phyloP scores from a whole-genome alignment of 139 green algal genomes.

The Tetraselmis striata region DNA sequence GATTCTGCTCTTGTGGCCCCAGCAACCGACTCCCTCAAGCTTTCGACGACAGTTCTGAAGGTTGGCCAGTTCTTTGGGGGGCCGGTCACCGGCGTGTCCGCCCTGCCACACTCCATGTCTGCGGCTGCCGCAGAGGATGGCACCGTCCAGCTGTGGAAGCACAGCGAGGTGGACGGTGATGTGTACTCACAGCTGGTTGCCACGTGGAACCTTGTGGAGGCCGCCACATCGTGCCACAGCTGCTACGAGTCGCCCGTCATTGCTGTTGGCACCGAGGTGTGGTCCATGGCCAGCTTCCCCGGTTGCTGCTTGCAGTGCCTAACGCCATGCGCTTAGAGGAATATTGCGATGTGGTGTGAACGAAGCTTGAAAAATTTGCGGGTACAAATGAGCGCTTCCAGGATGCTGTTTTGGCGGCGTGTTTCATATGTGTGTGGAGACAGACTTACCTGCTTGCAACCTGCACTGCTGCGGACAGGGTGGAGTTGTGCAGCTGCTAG shows the following conservation, averaged over 20 bases:
- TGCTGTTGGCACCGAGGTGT: neutral
- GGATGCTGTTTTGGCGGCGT: no score
- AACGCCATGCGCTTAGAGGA: no score
- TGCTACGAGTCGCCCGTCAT: neutral
- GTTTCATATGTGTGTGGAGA: no score
- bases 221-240: neutral
- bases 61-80: neutral
- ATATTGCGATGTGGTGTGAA: no score
- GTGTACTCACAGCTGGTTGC: neutral
- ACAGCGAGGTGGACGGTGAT: neutral
- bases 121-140: neutral
- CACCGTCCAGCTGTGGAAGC: neutral
- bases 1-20: no score
- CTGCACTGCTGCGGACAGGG: no score
- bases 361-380: no score
- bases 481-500: neutral
- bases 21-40: no score
- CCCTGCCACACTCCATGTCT: neutral
- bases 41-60: neutral
- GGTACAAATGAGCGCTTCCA: no score
- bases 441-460: no score
- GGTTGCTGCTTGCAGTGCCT: no score
- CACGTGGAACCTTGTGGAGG: neutral
- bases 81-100: neutral
- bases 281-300: no score